A percentile compares a stretch with the other conserved stretches of the same genome.
Evolutionary conservation across 306 rosid genomes (phyloP).

Genomic region (Quercus agrifolia): DNA sequence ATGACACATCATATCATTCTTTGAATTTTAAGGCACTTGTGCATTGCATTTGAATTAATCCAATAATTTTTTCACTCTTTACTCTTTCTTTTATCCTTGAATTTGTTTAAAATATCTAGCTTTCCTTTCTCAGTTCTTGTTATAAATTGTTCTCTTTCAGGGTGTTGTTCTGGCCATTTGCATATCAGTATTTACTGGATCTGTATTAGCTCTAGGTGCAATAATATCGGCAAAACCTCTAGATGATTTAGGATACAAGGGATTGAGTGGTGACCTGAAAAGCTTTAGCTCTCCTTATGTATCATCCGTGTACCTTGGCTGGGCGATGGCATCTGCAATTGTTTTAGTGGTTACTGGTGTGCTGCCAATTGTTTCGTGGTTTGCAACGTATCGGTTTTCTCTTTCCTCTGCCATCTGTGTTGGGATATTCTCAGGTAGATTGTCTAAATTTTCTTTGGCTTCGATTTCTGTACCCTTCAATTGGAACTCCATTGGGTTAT

Average conservation of each 20-base stretch:
- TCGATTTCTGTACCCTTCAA: neutral
- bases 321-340: conserved; percentile 96
- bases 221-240: conserved; percentile 93
- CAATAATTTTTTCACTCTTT: neutral
- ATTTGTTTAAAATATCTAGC: neutral
- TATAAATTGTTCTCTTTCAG: conserved; percentile 41
- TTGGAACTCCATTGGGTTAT: conserved; percentile 2
- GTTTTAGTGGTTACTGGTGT: conserved; percentile 81
- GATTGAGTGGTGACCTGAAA: conserved; percentile 75
- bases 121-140: conserved; percentile 22
- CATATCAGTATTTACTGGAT: conserved; percentile 65
- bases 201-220: conserved; percentile 81
- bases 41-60: neutral
- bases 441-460: conserved; percentile 6
- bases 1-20: neutral
- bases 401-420: conserved; percentile 79
- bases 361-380: conserved; percentile 95
- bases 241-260: conserved; percentile 83
- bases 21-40: neutral
- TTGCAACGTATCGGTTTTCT: conserved; percentile 90
- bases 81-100: conserved; percentile 2
- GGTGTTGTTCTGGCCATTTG: conserved; percentile 73
- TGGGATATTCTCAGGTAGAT: conserved; percentile 81
- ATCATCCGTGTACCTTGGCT: conserved; percentile 84
- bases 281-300: conserved; percentile 77